Evolutionary conservation across 106 monocot genomes (phyloP).

Genomic region (Ottelia alismoides): DNA sequence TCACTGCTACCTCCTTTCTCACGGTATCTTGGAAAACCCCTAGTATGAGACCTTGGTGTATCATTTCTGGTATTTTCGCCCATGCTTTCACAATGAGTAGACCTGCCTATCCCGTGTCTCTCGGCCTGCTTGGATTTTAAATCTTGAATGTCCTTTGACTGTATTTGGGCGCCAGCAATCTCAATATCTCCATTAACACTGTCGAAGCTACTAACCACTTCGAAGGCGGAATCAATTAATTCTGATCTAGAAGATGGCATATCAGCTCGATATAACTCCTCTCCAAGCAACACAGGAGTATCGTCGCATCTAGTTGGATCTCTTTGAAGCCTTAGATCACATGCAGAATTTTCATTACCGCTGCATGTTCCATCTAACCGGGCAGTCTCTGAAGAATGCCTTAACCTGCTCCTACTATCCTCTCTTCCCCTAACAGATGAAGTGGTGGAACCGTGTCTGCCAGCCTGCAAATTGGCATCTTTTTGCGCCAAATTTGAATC

Average conservation of each 20-base stretch:
- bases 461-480: conserved; percentile 35
- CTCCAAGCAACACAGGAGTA: conserved; percentile 21
- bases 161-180: conserved; percentile 22
- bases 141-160: conserved; percentile 21
- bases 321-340: conserved; percentile 29
- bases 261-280: conserved; percentile 25
- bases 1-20: conserved; percentile 47
- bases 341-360: conserved; percentile 29
- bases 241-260: conserved; percentile 29
- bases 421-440: conserved; percentile 39
- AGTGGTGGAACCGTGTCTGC: conserved; percentile 32
- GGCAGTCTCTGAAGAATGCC: conserved; percentile 35
- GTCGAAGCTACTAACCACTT: conserved; percentile 22
- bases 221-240: conserved; percentile 32
- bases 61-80: conserved; percentile 55
- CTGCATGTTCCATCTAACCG: conserved; percentile 32
- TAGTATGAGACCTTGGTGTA: conserved; percentile 34
- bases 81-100: conserved; percentile 31
- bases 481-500: conserved; percentile 40
- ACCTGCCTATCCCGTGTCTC: too few relatives aligned
- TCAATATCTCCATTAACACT: conserved; percentile 28
- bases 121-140: conserved; percentile 36
- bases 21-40: conserved; percentile 30
- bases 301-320: conserved; percentile 17
- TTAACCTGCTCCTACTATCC: conserved; percentile 43